Base-by-base conservation (phyloP, 768 basidiomycete species). In the Agaricus sinodeliciosus region DNA sequence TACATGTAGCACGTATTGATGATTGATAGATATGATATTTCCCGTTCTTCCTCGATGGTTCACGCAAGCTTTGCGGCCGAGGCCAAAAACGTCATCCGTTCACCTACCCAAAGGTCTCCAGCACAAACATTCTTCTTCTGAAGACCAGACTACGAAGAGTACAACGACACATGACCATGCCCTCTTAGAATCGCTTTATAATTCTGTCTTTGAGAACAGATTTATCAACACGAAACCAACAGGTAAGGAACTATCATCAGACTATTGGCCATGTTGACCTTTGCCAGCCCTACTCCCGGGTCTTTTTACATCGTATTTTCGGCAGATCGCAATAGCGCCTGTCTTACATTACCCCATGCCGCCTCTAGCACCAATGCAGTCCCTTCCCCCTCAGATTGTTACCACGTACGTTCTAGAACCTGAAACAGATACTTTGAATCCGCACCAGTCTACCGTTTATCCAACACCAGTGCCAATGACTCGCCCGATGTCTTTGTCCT, bases 1-100 rank as follows among this genome's bases (percentile, higher is more conserved):
- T 25, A 9, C 16, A 47, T 13, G 28, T 9, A 18, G 5, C 15
- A n/a, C 35, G 6, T 22, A 43, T 35, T 49, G 26, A 57, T 28
- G 40, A 50, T 26, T 44, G 55, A 13, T 49, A 90, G 88, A 90
- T 62, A 76, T 87, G 26, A 68, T 87, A 42, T 90, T 90, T 62
- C 88, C 88, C n/a, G 69, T 68, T 3, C 74, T 90, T 35, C 87
- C 88, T 18, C 77, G 76, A 35, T 90, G 87, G 86, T 90, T 88
- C 60, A 89, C 88, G 1, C 72, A 76, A 36, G 84, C 85, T 8
- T 74, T 89, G 48, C 80, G 84, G 26, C 71, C 72, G 26, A 78
- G 72, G 59, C 69, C 77, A 18, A 64, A 75, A 46, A 63, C 73
- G 51, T 66, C 77, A 39, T 77, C 82, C 37, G 69, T 78, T 40